These are phyloP conservation scores for Trypethelium eluteriae DNA, from an alignment of 495 filamentous ascomycete species.

Conservation along the genomic window DNA sequence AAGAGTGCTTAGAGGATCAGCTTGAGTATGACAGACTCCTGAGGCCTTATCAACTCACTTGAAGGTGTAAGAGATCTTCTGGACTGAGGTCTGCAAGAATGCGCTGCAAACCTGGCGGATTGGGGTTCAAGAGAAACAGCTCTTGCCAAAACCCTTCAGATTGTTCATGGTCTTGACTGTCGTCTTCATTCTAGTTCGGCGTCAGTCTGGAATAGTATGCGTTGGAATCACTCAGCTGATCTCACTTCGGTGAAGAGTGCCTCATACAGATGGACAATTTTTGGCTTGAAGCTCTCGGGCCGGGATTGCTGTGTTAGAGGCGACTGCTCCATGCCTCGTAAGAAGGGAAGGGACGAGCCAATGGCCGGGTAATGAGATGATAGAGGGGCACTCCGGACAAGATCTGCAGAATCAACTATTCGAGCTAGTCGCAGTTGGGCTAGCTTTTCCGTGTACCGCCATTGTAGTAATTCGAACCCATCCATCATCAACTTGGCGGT, in stretches of 20 bases:
- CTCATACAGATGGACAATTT: conserved; percentile 86
- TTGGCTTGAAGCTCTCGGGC: conserved; percentile 85
- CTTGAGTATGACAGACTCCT: background rate
- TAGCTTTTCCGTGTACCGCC: background rate
- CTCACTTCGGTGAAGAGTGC: conserved; percentile 53
- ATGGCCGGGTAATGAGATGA: background rate
- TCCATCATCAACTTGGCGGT: background rate
- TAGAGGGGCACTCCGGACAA: background rate
- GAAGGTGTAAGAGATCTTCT: conserved; percentile 66
- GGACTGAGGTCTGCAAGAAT: conserved; percentile 60
- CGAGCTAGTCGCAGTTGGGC: background rate
- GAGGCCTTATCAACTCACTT: conserved; percentile 40
- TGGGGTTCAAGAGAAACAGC: conserved; percentile 82
- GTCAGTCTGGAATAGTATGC: background rate
- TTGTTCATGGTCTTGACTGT: conserved; percentile 56
- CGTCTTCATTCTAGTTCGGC: conserved; percentile 32
- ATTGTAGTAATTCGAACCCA: background rate
- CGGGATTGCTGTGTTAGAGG: conserved; percentile 88
- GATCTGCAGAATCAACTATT: too few relatives aligned
- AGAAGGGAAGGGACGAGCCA: background rate
- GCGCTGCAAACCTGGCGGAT: conserved; percentile 54
- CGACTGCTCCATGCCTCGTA: conserved; percentile 68
- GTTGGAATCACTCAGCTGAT: conserved; percentile 44
- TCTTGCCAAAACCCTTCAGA: conserved; percentile 93
- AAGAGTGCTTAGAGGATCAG: background rate